Evolutionary conservation across 192 early-diverging fungal species (phyloP), one percentile per base, ranked within the genome.

Genomic region (Piromyces finnis): DNA sequence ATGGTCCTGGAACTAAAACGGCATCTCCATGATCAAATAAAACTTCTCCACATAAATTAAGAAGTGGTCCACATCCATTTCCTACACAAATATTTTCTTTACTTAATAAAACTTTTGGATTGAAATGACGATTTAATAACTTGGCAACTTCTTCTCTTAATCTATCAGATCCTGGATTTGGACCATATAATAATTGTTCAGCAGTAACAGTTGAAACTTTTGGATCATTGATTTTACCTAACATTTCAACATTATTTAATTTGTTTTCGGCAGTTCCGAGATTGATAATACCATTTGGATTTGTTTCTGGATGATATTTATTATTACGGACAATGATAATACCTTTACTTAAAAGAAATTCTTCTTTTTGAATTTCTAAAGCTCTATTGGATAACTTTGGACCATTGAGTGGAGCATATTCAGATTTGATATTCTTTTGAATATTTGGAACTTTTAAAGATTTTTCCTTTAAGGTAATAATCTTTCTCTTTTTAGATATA

Each of bases 261-360:
- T 85, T 80, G 83, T 95, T 96, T 79, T 94, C 91, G 28, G 95
- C 95, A 2, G 93, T 86, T 35, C 94, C 94, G 0, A 94, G 85
- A 79, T 95, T 95, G 80, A 96, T 86, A 80, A 95, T 90, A 28
- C 94, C 95, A n/a, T 78, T 51, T 12, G 90, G 90, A 79, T 94
- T 95, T 13, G 27, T 78, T 41, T 80, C 26, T 68, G 51, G 51
- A 68, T 68, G 51, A 68, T 68, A 68, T n/a, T 68, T 68, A 68
- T 68, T 68, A n/a, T 68, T 68, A 68, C 51, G 51, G 22, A 68
- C 51, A 68, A 68, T 68, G 22, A 68, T 68, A 68, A 68, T 68
- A 68, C 51, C 51, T 68, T 68, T 68, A 68, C 51, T 68, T 68
- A 68, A 68, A n/a, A 68, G 51, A n/a, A 68, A 68, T 68, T 68